These are phyloP conservation scores for Rhododendron griersonianum DNA, from an alignment of 148 eudicot genomes.

Conservation along the genomic window DNA sequence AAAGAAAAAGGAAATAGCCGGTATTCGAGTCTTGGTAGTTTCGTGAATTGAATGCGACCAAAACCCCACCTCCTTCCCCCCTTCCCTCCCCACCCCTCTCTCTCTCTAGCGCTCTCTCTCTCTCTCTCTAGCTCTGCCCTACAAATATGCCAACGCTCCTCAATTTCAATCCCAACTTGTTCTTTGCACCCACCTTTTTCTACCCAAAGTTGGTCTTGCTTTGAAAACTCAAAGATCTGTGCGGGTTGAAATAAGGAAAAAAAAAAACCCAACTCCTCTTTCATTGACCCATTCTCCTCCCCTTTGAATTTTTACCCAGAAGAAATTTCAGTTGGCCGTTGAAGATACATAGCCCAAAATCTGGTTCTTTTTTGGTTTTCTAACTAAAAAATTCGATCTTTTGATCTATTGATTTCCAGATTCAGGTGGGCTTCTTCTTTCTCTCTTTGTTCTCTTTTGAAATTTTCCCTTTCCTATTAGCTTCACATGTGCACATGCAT, in stretches of 20 bases:
- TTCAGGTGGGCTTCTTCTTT: slow-evolving; percentile 16
- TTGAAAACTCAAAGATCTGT: slow-evolving; percentile 20
- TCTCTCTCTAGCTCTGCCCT: slow-evolving; percentile 12
- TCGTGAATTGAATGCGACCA: slow-evolving; percentile 40
- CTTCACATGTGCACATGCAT: background rate
- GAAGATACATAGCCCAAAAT: slow-evolving; percentile 4
- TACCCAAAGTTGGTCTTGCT: slow-evolving; percentile 14
- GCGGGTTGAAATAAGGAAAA: background rate
- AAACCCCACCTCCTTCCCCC: slow-evolving; percentile 18
- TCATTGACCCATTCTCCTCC: slow-evolving; percentile 7
- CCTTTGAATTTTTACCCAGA: background rate
- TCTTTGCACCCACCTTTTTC: slow-evolving; percentile 19
- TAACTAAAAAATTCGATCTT: background rate
- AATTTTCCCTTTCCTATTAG: background rate
- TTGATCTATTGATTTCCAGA: background rate
- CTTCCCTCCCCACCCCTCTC: background rate
- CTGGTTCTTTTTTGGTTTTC: background rate
- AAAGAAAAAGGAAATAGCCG: background rate
- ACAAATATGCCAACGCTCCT: slow-evolving; percentile 28
- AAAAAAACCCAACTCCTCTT: background rate
- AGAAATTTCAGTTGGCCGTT: background rate
- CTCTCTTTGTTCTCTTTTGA: background rate
- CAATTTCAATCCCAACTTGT: slow-evolving; percentile 15
- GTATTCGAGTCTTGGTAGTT: background rate
- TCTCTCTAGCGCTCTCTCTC: background rate